Evolutionary conservation across 257 asterid species (phyloP), one percentile per base, ranked within the genome.

Genomic region (Nicotiana knightiana): DNA sequence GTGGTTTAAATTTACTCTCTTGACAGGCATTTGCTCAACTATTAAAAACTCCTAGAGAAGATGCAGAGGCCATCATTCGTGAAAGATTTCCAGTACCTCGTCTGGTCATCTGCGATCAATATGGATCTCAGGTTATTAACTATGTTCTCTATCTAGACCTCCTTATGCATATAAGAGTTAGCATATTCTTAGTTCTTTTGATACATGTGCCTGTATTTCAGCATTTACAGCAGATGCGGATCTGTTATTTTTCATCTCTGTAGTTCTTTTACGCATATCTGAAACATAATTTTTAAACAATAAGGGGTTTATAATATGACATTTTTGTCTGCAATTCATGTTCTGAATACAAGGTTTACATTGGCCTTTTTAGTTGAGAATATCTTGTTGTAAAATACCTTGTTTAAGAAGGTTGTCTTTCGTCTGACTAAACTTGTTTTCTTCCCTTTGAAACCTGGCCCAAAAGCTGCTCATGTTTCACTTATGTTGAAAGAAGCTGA

Each of bases 41-140:
- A 88, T 91, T 96, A 83, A 91, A 86, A 90, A 91, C 93, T 87
- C 99, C 99, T 32, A 91, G 86, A 58, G 97, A 90, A 57, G 99
- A 96, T 73, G 90, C 97, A 13, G 93, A 93, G 82, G 82, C 90
- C 64, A 91, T 94, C 62, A 81, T 89, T 58, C 89, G 55, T 75
- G 99, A 96, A 68, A 91, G 98, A 85, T 96, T 96, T 87, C 99
- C 99, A 43, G 98, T 92, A 67, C 98, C 99, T 85, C 99, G 99
- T 79, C 79, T 92, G 62, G 99, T 96, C 82, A 86, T 93, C 53
- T 96, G 99, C 84, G 99, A 96, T 87, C 99, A 96, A 80, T 94
- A 96, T 64, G 97, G 98, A 48, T 94, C 98, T 84, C 99, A 96
- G 98, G 98, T 96, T 76, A 64, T 77, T 58, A 82, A 4, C 61